A percentile compares a stretch with the other conserved stretches of the same genome.
Conservation (phyloP, 257 asterid species). For the Vinca minor region DNA sequence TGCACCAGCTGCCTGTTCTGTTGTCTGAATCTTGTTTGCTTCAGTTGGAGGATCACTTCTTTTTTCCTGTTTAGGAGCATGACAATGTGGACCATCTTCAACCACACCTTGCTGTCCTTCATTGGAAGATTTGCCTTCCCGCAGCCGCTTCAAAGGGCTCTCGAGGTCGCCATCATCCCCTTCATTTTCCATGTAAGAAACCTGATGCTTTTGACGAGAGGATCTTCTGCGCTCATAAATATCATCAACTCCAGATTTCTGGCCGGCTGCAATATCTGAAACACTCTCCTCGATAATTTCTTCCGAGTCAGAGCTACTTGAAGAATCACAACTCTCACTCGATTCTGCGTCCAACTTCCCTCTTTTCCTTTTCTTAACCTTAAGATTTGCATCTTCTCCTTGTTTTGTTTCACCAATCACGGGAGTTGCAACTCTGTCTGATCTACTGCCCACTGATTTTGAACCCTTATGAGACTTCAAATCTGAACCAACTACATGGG, state of each 20-base stretch:
- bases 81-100: conserved; percentile 19
- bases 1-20: conserved; percentile 12
- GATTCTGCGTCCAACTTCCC: conserved; percentile 34
- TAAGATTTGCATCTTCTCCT: conserved; percentile 17
- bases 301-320: conserved; percentile 39
- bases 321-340: conserved; percentile 45
- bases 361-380: conserved; percentile 38
- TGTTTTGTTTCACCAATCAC: conserved; percentile 21
- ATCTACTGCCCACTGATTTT: conserved; percentile 12
- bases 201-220: conserved; percentile 45
- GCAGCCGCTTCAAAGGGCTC: conserved; percentile 28
- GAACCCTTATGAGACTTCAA: conserved; percentile 17
- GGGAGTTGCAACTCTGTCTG: conserved; percentile 14
- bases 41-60: conserved; percentile 18
- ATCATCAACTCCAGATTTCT: conserved; percentile 29
- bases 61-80: conserved; percentile 21
- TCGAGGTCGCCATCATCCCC: conserved; percentile 37
- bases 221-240: conserved; percentile 43
- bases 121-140: conserved; percentile 24
- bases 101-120: conserved; percentile 18
- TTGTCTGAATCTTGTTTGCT: conserved; percentile 17
- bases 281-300: conserved; percentile 19
- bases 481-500: conserved; percentile 23
- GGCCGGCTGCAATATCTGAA: conserved; percentile 18
- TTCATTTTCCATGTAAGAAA: conserved; percentile 45